phyloP scores from a whole-genome alignment of 1,284 basidiomycete genomes.

The Grifola frondosa region DNA sequence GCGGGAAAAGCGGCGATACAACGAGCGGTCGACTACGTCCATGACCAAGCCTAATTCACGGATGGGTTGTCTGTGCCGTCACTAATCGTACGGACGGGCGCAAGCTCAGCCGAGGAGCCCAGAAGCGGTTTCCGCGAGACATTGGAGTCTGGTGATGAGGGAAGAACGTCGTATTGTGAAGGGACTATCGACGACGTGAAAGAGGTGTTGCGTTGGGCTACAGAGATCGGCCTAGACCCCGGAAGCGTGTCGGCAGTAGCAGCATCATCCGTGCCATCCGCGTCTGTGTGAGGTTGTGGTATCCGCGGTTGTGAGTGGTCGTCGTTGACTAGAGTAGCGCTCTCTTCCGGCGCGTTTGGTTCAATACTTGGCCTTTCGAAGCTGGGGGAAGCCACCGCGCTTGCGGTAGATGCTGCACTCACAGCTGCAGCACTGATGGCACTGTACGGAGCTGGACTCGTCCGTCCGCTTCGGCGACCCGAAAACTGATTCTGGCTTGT shows the following conservation, averaged over 20 bases:
- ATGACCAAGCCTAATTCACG: too few species aligned
- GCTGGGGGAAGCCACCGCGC: slow-evolving; percentile 29
- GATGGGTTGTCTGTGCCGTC: too few species aligned
- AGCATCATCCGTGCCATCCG: too few species aligned
- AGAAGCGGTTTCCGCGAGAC: slow-evolving; percentile 37
- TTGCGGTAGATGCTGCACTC: slow-evolving; percentile 45
- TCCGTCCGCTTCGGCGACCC: slow-evolving; percentile 21
- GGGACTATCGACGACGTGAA: slow-evolving; percentile 30
- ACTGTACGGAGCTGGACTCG: slow-evolving; percentile 39
- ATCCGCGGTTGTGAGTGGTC: not conserved
- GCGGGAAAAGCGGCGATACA: too few species aligned
- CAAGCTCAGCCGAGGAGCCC: slow-evolving; percentile 9
- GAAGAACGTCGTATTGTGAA: slow-evolving; percentile 36
- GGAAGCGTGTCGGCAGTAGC: too few species aligned
- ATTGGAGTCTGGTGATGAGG: slow-evolving; percentile 37
- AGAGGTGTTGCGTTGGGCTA: slow-evolving; percentile 16
- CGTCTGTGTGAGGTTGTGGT: slow-evolving; percentile 1
- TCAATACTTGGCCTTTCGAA: not conserved
- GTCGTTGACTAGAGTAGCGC: too few species aligned
- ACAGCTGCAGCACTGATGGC: slow-evolving; percentile 42
- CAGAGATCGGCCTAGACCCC: not conserved
- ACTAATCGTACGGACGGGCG: too few species aligned
- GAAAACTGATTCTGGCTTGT: too few species aligned
- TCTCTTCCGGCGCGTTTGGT: not conserved
- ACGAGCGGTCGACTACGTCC: too few species aligned